phyloP scores from a whole-genome alignment of 2,329 filamentous ascomycete genomes.

The Colletotrichum kahawae region DNA sequence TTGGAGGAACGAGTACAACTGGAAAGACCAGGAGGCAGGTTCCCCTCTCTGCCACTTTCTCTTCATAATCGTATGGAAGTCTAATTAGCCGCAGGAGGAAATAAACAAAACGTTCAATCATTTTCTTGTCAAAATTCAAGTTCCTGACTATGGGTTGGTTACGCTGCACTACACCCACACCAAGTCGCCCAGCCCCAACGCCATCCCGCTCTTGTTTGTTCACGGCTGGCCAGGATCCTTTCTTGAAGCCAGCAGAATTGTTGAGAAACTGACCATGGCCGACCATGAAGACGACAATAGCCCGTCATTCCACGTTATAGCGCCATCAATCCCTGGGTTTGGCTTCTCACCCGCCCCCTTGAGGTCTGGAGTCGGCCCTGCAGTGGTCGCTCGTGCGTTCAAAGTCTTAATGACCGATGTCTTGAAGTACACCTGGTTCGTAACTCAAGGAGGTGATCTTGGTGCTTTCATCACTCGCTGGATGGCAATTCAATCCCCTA shows the following conservation, averaged over 20 bases:
- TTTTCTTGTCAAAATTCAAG: constrained; percentile 19
- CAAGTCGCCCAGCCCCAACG: constrained; percentile 28
- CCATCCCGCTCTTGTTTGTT: constrained; percentile 44
- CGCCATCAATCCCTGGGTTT: constrained; percentile 48
- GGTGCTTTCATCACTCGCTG: constrained; percentile 26
- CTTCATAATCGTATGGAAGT: neutral
- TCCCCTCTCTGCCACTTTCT: neutral
- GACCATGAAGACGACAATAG: constrained; percentile 25
- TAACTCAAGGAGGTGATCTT: constrained; percentile 35
- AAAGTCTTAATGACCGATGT: constrained; percentile 41
- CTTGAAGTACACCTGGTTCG: constrained; percentile 41
- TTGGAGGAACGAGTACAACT: constrained; percentile 17
- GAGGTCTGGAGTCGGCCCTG: constrained; percentile 33
- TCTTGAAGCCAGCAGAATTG: constrained; percentile 39
- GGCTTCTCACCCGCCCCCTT: constrained; percentile 42
- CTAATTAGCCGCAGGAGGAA: neutral
- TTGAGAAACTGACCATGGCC: constrained; percentile 31
- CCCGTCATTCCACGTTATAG: constrained; percentile 51
- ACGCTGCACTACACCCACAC: constrained; percentile 37
- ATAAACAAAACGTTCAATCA: constrained; percentile 19
- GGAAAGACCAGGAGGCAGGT: constrained; percentile 2
- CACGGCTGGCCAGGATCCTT: constrained; percentile 51
- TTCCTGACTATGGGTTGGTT: constrained; percentile 16
- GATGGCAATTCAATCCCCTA: constrained; percentile 14
- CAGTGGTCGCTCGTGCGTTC: constrained; percentile 34